These are phyloP conservation scores for Samsoniella hepiali DNA, from an alignment of 2,329 filamentous ascomycete genomes.

Conservation along the genomic window DNA sequence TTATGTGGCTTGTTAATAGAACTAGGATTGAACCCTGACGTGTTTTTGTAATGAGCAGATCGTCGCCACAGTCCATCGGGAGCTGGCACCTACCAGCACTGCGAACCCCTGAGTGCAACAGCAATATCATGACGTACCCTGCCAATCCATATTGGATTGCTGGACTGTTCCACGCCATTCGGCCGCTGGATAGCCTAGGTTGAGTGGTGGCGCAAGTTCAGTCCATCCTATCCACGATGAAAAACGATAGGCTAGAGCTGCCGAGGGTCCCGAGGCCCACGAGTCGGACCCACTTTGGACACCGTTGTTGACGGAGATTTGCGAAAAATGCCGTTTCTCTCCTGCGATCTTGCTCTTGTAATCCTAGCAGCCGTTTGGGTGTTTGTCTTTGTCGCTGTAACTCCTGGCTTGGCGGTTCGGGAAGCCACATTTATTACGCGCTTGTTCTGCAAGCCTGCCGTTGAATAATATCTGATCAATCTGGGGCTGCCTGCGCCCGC, in stretches of 20 bases:
- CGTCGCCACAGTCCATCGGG: background rate
- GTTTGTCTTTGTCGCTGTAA: background rate
- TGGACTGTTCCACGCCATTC: too few relatives aligned
- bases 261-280: background rate
- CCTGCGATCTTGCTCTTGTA: slow-evolving; percentile 6
- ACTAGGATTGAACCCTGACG: background rate
- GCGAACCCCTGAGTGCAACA: background rate
- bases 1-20: slow-evolving; percentile 10
- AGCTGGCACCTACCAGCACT: background rate
- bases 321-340: slow-evolving; percentile 17
- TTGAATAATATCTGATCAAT: slow-evolving; percentile 1
- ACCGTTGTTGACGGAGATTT: slow-evolving; percentile 15
- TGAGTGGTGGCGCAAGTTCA: background rate
- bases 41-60: background rate
- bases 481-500: background rate
- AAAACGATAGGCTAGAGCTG: background rate
- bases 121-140: background rate
- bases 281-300: background rate
- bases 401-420: background rate
- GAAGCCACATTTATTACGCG: background rate
- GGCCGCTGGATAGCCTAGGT: too few relatives aligned
- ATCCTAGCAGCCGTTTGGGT: background rate
- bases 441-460: background rate
- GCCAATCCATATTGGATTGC: background rate
- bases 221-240: background rate